Conservation (phyloP, 2,329 filamentous ascomycete genomes). For the Colletotrichum echinochloae region DNA sequence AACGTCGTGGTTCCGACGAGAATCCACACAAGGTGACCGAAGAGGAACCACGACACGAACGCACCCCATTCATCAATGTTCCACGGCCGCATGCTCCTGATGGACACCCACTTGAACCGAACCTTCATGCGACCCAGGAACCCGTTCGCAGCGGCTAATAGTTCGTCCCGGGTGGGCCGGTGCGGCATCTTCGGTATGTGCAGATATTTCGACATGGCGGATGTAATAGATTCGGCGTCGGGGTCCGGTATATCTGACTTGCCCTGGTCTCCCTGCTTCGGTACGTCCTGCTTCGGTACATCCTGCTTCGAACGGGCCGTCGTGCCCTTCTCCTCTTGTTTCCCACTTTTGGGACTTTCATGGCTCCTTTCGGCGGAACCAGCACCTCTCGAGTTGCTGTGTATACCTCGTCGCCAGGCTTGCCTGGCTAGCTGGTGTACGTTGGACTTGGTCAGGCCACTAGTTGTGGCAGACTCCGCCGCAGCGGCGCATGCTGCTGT, state of each 20-base stretch:
- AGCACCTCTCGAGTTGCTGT: slow-evolving; percentile 46
- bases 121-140: slow-evolving; percentile 93
- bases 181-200: slow-evolving; percentile 79
- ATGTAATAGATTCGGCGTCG: slow-evolving; percentile 58
- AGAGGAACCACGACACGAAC: slow-evolving; percentile 91
- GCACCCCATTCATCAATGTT: slow-evolving; percentile 97
- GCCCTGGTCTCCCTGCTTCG: slow-evolving; percentile 36
- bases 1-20: slow-evolving; percentile 98
- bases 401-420: slow-evolving; percentile 51
- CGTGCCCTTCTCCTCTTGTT: slow-evolving; percentile 40
- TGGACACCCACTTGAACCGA: slow-evolving; percentile 97
- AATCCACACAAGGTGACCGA: slow-evolving; percentile 95
- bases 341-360: slow-evolving; percentile 47
- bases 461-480: slow-evolving; percentile 51
- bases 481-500: slow-evolving; percentile 55
- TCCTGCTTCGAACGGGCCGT: slow-evolving; percentile 23
- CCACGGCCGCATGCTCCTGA: slow-evolving; percentile 92
- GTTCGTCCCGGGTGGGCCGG: slow-evolving; percentile 91
- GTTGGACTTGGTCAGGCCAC: slow-evolving; percentile 46
- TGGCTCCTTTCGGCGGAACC: slow-evolving; percentile 47
- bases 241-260: slow-evolving; percentile 43
- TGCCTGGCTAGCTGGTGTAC: slow-evolving; percentile 52
- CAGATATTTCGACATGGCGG: slow-evolving; percentile 70
- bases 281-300: slow-evolving; percentile 24
- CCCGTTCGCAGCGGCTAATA: slow-evolving; percentile 89